Conservation (phyloP, 1,139 yeast species). For the Kazachstania sp. region DNA sequence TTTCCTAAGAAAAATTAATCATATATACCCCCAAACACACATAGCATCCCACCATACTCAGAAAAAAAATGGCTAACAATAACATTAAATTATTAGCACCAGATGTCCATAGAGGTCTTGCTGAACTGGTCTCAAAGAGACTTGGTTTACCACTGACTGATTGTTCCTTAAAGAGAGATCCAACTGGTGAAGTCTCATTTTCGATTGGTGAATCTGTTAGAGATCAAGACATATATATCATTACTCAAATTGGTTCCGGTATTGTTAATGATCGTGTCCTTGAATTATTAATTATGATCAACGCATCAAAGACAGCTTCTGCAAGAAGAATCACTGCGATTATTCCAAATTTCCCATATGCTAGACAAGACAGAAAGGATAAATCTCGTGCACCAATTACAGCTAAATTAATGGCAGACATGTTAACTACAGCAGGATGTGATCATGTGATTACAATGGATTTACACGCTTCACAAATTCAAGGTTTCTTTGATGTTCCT, state of each 20-base stretch:
- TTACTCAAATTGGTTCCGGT: slow-evolving; percentile 86
- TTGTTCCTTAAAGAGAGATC: slow-evolving; percentile 58
- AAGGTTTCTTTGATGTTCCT: slow-evolving; percentile 92
- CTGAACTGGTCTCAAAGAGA: slow-evolving; percentile 70
- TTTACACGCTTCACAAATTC: slow-evolving; percentile 93
- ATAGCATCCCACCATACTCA: slow-evolving; percentile 1
- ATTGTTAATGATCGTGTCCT: slow-evolving; percentile 80
- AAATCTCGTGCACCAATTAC: slow-evolving; percentile 95
- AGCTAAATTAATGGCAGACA: slow-evolving; percentile 90
- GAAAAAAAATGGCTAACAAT: slow-evolving; percentile 55
- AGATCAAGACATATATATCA: slow-evolving; percentile 88
- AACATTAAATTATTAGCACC: slow-evolving; percentile 84
- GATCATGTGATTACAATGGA: slow-evolving; percentile 97
- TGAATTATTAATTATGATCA: slow-evolving; percentile 83
- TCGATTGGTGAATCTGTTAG: slow-evolving; percentile 92
- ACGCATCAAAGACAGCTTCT: slow-evolving; percentile 91
- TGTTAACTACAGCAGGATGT: slow-evolving; percentile 93
- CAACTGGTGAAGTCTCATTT: slow-evolving; percentile 81
- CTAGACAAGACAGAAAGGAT: slow-evolving; percentile 95
- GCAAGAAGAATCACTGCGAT: slow-evolving; percentile 94
- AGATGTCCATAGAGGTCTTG: slow-evolving; percentile 79
- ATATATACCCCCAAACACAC: neutral
- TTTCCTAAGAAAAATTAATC: neutral
- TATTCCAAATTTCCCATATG: slow-evolving; percentile 92
- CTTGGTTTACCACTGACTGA: slow-evolving; percentile 57